Evolutionary conservation across 2,329 filamentous ascomycete genomes (phyloP).

Genomic region (Claviceps paspali): DNA sequence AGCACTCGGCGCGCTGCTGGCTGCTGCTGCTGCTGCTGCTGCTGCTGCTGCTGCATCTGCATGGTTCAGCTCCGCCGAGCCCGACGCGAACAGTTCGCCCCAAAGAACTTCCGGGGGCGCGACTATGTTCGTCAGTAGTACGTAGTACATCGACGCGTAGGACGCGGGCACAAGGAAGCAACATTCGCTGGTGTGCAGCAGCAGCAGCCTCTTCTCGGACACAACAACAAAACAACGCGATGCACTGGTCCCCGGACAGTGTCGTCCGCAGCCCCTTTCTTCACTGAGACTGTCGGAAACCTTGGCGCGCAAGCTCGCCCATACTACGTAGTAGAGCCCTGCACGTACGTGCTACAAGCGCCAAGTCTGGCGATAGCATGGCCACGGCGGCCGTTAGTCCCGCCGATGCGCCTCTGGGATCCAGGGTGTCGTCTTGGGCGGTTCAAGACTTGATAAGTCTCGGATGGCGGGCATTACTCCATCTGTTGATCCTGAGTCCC

Average conservation of each 20-base stretch:
- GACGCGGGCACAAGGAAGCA: too few relatives aligned
- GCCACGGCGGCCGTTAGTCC: not conserved
- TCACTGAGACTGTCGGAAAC: not conserved
- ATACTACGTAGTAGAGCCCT: too few relatives aligned
- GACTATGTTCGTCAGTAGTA: too few relatives aligned
- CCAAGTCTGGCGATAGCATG: not conserved
- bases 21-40: too few relatives aligned
- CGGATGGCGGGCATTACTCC: not conserved
- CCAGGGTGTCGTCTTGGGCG: too few relatives aligned
- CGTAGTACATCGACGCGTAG: too few relatives aligned
- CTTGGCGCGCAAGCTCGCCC: not conserved
- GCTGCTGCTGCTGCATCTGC: too few relatives aligned
- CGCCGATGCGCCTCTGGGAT: too few relatives aligned
- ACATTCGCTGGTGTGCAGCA: slow-evolving; percentile 3
- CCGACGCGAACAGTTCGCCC: too few relatives aligned
- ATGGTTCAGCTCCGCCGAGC: not conserved
- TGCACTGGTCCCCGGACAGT: not conserved
- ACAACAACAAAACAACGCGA: slow-evolving; percentile 1
- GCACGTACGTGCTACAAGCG: not conserved
- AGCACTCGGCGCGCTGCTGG: too few relatives aligned
- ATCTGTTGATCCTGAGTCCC: slow-evolving; percentile 1
- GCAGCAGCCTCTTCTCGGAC: not conserved
- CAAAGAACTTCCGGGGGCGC: too few relatives aligned
- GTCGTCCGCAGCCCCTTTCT: slow-evolving; percentile 2
- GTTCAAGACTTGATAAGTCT: too few relatives aligned